These are phyloP conservation scores for Rhodotorula sp. DNA, from an alignment of 1,284 basidiomycete genomes.

Conservation along the genomic window DNA sequence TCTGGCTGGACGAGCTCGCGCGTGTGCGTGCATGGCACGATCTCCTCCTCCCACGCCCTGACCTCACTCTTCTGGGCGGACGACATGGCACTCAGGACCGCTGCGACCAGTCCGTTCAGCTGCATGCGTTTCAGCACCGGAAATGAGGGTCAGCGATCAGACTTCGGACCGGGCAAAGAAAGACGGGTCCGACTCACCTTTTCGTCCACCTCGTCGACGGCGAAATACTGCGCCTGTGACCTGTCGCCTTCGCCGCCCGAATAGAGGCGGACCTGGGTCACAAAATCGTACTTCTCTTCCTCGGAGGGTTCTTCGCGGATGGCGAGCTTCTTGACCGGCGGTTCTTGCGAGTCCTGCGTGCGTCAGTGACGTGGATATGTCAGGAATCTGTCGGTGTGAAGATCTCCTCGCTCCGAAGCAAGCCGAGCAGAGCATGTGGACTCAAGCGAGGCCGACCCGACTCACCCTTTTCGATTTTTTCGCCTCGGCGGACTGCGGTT, in stretches of 20 bases:
- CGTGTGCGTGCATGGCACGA: slow-evolving; percentile 82
- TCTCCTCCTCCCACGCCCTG: slow-evolving; percentile 97
- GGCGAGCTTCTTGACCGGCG: slow-evolving; percentile 84
- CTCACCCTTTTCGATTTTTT: slow-evolving; percentile 63
- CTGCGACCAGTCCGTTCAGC: slow-evolving; percentile 60
- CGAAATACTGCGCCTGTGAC: slow-evolving; percentile 53
- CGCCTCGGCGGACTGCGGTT: slow-evolving; percentile 50
- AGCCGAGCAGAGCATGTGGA: background rate
- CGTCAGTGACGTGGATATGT: background rate
- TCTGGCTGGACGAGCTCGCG: slow-evolving; percentile 69
- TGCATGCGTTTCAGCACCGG: background rate
- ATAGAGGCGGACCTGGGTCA: slow-evolving; percentile 72
- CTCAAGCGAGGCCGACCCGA: slow-evolving; percentile 32
- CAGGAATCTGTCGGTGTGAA: background rate
- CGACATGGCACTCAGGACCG: slow-evolving; percentile 75
- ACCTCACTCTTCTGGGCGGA: slow-evolving; percentile 91
- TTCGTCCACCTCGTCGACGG: slow-evolving; percentile 37
- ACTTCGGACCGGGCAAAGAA: too few relatives aligned
- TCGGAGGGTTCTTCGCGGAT: slow-evolving; percentile 74
- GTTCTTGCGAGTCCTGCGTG: slow-evolving; percentile 62
- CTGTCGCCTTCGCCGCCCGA: slow-evolving; percentile 37
- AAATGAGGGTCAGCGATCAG: background rate
- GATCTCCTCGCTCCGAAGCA: too few relatives aligned
- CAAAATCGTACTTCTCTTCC: slow-evolving; percentile 79
- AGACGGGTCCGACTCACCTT: slow-evolving; percentile 35